Conservation (phyloP, 805 yeast genomes). For the Lipomyces anomalus region DNA sequence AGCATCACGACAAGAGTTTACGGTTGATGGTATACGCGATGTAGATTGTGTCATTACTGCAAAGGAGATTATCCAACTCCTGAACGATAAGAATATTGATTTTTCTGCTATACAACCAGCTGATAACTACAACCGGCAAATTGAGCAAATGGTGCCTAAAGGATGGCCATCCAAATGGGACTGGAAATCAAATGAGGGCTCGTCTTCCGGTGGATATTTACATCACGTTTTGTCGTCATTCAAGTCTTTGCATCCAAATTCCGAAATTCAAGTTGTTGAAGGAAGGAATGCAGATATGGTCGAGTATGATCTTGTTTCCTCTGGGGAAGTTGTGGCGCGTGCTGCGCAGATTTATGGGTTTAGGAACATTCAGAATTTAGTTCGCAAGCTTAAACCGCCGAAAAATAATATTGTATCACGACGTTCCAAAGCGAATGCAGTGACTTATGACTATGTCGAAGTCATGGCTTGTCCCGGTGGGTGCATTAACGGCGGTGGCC, state of each 20-base stretch:
- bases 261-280: constrained; percentile 40
- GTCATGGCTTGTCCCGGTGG: constrained; percentile 99
- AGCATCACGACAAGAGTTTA: constrained; percentile 75
- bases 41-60: constrained; percentile 96
- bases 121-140: not conserved
- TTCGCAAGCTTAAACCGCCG: constrained; percentile 64
- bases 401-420: constrained; percentile 15
- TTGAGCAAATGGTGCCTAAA: constrained; percentile 42
- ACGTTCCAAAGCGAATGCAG: constrained; percentile 39
- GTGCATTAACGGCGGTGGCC: constrained; percentile 96
- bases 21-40: constrained; percentile 41
- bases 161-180: constrained; percentile 58
- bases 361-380: constrained; percentile 88
- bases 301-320: constrained; percentile 56
- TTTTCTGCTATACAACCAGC: constrained; percentile 24
- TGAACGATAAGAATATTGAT: constrained; percentile 44
- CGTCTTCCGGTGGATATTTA: constrained; percentile 87
- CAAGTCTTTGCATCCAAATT: constrained; percentile 12
- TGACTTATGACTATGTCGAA: constrained; percentile 72
- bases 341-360: constrained; percentile 81
- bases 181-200: constrained; percentile 74
- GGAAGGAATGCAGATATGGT: constrained; percentile 72
- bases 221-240: constrained; percentile 51
- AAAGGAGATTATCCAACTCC: constrained; percentile 69
- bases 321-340: constrained; percentile 42